Percentiles rank a stretch among this genome's conserved stretches.
Conservation (phyloP, 139 green algal species). For the Protoeuglena noctilucae region DNA sequence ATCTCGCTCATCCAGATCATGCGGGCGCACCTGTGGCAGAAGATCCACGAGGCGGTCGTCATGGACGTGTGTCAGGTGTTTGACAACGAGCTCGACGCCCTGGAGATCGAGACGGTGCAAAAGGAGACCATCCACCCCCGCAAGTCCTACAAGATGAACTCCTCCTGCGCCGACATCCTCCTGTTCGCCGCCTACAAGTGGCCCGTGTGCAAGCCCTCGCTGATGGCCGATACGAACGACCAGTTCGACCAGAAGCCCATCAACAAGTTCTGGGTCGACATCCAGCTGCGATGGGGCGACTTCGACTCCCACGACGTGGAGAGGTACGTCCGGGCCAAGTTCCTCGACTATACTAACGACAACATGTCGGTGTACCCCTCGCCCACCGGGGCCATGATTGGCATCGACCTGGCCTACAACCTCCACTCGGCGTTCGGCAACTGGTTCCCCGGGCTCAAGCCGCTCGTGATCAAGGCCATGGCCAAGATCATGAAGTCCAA, state of each 20-base stretch:
- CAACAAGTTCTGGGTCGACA: constrained; percentile 98
- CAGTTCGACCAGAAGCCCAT: constrained; percentile 81
- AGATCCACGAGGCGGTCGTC: constrained; percentile 96
- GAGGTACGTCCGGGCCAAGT: constrained; percentile 91
- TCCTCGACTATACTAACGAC: constrained; percentile 99
- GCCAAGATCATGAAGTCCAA: constrained; percentile 99
- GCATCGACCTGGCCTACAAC: constrained; percentile 98
- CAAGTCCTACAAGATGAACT: constrained; percentile 99
- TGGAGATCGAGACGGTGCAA: constrained; percentile 99
- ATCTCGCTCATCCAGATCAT: constrained; percentile 99
- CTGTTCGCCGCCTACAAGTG: constrained; percentile 97
- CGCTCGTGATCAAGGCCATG: constrained; percentile 76
- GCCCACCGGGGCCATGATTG: constrained; percentile 89
- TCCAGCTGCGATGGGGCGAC: constrained; percentile 92
- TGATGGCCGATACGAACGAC: constrained; percentile 91
- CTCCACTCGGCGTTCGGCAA: constrained; percentile 91
- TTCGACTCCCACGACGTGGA: constrained; percentile 98
- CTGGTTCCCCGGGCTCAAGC: constrained; percentile 97
- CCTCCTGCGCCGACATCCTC: constrained; percentile 85
- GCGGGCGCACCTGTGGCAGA: constrained; percentile 97
- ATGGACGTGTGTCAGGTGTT: constrained; percentile 83
- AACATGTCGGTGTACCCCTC: constrained; percentile 99
- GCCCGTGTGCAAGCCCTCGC: constrained; percentile 77
- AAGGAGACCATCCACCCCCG: constrained; percentile 99
- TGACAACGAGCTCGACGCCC: constrained; percentile 95